Evolutionary conservation across 139 green algal species (phyloP).

Genomic region (Picochlorum sp.): DNA sequence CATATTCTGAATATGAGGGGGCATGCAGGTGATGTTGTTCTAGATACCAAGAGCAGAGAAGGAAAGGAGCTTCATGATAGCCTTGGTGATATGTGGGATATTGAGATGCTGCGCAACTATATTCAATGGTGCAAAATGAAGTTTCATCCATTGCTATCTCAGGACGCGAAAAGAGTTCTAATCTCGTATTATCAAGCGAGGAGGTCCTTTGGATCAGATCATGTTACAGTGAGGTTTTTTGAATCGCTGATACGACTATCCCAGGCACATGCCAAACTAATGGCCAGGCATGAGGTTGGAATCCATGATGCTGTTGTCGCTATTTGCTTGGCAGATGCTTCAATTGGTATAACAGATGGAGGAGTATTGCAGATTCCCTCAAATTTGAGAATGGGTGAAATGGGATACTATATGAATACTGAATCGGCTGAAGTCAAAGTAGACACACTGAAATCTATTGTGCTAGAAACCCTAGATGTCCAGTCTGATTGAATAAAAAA

Average conservation of each 20-base stretch:
- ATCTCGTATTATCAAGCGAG: conserved; percentile 65
- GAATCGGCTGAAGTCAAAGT: not conserved
- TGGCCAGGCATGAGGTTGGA: conserved; percentile 39
- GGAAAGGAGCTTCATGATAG: not conserved
- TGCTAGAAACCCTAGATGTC: not conserved
- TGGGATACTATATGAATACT: not conserved
- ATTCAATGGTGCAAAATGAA: conserved; percentile 53
- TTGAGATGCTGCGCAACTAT: conserved; percentile 62
- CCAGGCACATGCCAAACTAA: conserved; percentile 78
- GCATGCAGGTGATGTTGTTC: not conserved
- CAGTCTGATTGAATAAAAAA: too few relatives aligned
- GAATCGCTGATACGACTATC: conserved; percentile 76
- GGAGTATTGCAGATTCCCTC: not conserved
- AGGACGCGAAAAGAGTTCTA: conserved; percentile 52
- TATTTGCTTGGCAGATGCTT: conserved; percentile 41
- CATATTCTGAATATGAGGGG: conserved; percentile 56
- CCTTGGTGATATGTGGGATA: conserved; percentile 34
- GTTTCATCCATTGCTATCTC: conserved; percentile 38
- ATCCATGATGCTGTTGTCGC: conserved; percentile 53
- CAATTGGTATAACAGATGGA: conserved; percentile 1
- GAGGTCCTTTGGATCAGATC: conserved; percentile 33
- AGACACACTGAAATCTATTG: not conserved
- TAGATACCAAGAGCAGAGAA: conserved; percentile 2
- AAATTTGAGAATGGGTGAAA: not conserved
- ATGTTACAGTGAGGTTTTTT: conserved; percentile 73